Conservation (phyloP, 2,329 filamentous ascomycete species). For the Arthrinium puccinioides region DNA sequence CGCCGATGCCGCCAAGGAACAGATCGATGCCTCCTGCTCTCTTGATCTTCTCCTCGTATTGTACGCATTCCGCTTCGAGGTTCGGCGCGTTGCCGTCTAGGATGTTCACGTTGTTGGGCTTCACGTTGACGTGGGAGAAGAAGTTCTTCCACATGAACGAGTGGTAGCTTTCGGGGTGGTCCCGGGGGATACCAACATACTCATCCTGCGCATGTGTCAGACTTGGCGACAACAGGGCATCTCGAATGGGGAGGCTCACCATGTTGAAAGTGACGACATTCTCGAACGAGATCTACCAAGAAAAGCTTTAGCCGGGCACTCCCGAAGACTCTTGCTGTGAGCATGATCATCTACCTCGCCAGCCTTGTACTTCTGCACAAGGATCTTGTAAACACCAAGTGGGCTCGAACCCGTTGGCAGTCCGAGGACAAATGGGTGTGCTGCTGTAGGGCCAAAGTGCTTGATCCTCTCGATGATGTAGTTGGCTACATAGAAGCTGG, state of each 20-base stretch:
- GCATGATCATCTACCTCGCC: constrained; percentile 39
- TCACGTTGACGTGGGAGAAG: constrained; percentile 78
- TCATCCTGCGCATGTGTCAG: constrained; percentile 56
- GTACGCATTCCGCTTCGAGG: constrained; percentile 67
- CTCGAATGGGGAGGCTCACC: constrained; percentile 39
- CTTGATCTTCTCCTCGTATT: constrained; percentile 73
- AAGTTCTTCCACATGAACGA: constrained; percentile 92
- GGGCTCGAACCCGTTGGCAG: constrained; percentile 80
- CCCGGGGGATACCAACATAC: constrained; percentile 75
- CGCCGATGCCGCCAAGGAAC: constrained; percentile 78
- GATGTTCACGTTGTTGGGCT: constrained; percentile 77
- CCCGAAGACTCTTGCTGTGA: too few species aligned
- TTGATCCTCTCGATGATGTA: constrained; percentile 81
- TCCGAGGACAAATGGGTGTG: constrained; percentile 73
- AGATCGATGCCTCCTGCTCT: constrained; percentile 72
- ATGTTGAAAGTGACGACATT: constrained; percentile 92
- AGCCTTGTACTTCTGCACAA: constrained; percentile 65
- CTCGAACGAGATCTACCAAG: constrained; percentile 64
- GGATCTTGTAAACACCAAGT: constrained; percentile 66
- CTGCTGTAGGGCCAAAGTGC: constrained; percentile 62
- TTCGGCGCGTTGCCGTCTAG: constrained; percentile 73
- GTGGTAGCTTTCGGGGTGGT: constrained; percentile 82
- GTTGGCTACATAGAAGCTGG: constrained; percentile 71
- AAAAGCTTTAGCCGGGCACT: too few species aligned
- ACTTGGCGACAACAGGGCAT: constrained; percentile 8